Evolutionary conservation across 2,329 filamentous ascomycete species (phyloP).

Genomic region (Trichoderma simmonsii): DNA sequence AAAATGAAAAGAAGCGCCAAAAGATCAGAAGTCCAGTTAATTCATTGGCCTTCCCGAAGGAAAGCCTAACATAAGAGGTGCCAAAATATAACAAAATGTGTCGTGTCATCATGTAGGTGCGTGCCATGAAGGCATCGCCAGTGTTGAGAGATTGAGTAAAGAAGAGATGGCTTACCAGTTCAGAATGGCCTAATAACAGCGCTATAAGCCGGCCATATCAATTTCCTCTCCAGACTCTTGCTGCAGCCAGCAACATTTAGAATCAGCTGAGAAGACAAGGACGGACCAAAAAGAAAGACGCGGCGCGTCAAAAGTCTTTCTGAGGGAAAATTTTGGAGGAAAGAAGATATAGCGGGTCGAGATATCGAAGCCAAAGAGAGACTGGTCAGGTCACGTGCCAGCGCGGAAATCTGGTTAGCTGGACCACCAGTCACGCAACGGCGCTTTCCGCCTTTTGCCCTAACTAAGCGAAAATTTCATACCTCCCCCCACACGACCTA

Average conservation of each 20-base stretch:
- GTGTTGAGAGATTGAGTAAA: neutral
- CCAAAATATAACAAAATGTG: constrained; percentile 62
- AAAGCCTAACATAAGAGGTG: constrained; percentile 91
- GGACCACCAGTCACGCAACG: neutral
- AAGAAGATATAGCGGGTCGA: neutral
- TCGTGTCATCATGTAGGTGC: constrained; percentile 65
- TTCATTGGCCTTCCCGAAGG: constrained; percentile 62
- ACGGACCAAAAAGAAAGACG: neutral
- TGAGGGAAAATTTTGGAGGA: neutral
- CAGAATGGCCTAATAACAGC: neutral
- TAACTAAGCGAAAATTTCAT: constrained; percentile 47
- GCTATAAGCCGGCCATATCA: neutral
- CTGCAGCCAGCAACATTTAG: neutral
- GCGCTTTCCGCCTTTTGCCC: constrained; percentile 34
- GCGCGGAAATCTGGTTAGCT: neutral
- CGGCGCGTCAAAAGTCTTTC: neutral
- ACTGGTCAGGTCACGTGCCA: constrained; percentile 2
- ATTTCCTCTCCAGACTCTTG: neutral
- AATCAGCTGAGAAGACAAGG: neutral
- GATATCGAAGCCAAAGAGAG: neutral
- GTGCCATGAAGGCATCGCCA: constrained; percentile 15
- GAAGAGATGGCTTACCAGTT: constrained; percentile 34
- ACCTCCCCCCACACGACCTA: constrained; percentile 36
- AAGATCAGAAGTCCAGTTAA: constrained; percentile 79
- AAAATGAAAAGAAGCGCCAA: constrained; percentile 17